Percentiles rank a stretch among this genome's conserved stretches.
Evolutionary conservation across 129 eudicot species (phyloP).

Genomic region (Arctium minus): DNA sequence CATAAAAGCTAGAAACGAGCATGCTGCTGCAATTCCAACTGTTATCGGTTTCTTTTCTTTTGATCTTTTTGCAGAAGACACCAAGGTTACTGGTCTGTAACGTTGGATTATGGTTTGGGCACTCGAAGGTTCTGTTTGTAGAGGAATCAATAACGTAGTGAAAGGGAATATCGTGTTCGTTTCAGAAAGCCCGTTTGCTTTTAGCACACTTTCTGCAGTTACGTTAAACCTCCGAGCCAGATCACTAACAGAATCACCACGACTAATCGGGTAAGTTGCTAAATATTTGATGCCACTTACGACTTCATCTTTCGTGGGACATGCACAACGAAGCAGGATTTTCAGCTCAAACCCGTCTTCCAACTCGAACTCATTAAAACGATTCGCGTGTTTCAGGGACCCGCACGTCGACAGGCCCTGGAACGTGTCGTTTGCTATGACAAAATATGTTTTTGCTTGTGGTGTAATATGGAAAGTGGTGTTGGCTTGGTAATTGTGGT

Average conservation of each 20-base stretch:
- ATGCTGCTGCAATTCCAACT: constrained; percentile 23
- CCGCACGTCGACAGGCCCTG: constrained; percentile 54
- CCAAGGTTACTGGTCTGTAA: constrained; percentile 10
- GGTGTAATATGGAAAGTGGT: constrained; percentile 22
- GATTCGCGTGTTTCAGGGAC: constrained; percentile 36
- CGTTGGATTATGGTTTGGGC: constrained; percentile 10
- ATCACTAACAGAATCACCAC: constrained; percentile 22
- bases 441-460: constrained; percentile 30
- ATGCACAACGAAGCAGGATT: constrained; percentile 68
- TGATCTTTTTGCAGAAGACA: constrained; percentile 8
- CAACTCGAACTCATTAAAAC: constrained; percentile 17
- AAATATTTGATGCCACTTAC: constrained; percentile 40
- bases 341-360: constrained; percentile 24
- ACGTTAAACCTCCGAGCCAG: constrained; percentile 40
- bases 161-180: constrained; percentile 39
- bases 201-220: constrained; percentile 13
- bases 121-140: constrained; percentile 39
- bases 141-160: constrained; percentile 62
- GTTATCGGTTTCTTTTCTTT: constrained; percentile 15
- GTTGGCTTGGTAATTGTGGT: constrained; percentile 39
- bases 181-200: constrained; percentile 43
- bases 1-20: constrained; percentile 21
- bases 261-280: constrained; percentile 40
- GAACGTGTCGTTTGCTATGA: constrained; percentile 41
- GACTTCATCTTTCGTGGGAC: constrained; percentile 51